Evolutionary conservation across 805 yeast genomes (phyloP).

Genomic region (Candida chilensis): DNA sequence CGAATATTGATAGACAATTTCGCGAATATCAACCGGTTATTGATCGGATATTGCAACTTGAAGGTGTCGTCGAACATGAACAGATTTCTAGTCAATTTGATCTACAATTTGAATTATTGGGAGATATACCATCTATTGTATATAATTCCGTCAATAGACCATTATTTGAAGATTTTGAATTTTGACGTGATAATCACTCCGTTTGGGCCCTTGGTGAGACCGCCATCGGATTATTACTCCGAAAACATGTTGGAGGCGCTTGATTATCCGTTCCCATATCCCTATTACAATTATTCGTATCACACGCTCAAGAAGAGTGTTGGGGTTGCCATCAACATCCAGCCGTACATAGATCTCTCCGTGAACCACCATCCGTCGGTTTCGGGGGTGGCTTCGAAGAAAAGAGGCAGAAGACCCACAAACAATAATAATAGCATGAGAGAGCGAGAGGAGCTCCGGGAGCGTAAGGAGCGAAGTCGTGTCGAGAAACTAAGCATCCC

Average conservation of each 20-base stretch:
- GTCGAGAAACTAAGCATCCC: no score
- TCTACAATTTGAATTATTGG: constrained; percentile 31
- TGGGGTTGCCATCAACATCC: constrained; percentile 18
- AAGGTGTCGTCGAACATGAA: constrained; percentile 28
- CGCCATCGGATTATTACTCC: constrained; percentile 26
- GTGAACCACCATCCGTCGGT: no score
- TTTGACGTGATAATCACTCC: constrained; percentile 24
- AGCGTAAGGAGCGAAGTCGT: no score
- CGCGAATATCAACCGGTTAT: constrained; percentile 1
- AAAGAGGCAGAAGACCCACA: no score
- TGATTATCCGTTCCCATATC: constrained; percentile 34
- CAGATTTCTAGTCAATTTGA: constrained; percentile 24
- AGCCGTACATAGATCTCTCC: no score
- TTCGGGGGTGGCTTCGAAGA: no score
- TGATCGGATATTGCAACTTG: constrained; percentile 21
- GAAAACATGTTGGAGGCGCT: constrained; percentile 27
- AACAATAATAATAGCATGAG: no score
- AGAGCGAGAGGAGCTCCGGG: no score
- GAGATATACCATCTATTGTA: constrained; percentile 29
- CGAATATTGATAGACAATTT: constrained; percentile 1
- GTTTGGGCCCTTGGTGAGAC: constrained; percentile 26
- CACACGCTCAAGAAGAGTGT: constrained; percentile 22
- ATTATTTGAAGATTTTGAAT: constrained; percentile 20
- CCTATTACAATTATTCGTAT: constrained; percentile 33
- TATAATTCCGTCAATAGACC: constrained; percentile 19